Conservation (phyloP, 345 rosid species). For the Pelargonium nanum region DNA sequence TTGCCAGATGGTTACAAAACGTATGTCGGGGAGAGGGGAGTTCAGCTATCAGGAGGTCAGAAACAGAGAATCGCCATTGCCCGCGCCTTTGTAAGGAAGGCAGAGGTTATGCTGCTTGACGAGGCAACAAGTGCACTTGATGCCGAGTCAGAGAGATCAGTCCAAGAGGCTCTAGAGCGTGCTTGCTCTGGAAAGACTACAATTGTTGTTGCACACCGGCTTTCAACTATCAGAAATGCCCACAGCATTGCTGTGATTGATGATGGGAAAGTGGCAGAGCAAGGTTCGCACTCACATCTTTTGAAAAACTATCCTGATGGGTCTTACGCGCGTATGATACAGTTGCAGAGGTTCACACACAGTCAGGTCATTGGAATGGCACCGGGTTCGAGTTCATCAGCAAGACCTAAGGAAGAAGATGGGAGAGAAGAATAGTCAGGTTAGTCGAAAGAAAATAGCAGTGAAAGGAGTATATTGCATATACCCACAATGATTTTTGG, state of each 20-base stretch:
- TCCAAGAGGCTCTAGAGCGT: constrained; percentile 87
- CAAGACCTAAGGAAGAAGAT: constrained; percentile 53
- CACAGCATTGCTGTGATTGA: constrained; percentile 80
- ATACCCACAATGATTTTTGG: no score
- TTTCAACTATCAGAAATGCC: constrained; percentile 83
- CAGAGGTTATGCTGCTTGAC: constrained; percentile 82
- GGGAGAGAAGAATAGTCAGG: constrained; percentile 28
- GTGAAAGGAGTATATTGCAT: no score
- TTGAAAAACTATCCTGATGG: constrained; percentile 82
- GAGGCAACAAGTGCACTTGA: constrained; percentile 97
- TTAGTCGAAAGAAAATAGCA: background rate
- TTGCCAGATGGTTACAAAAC: constrained; percentile 83
- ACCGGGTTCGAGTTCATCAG: constrained; percentile 68
- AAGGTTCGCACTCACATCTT: constrained; percentile 82
- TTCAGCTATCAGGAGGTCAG: constrained; percentile 93
- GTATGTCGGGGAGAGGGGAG: constrained; percentile 80
- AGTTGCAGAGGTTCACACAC: constrained; percentile 85
- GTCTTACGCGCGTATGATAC: constrained; percentile 81
- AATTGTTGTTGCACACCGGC: constrained; percentile 77
- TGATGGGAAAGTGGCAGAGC: constrained; percentile 89
- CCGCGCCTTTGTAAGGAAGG: constrained; percentile 71
- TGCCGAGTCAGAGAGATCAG: constrained; percentile 84
- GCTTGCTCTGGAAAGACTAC: constrained; percentile 90
- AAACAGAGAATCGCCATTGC: constrained; percentile 87
- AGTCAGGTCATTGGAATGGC: constrained; percentile 77